Evolutionary conservation across 495 filamentous ascomycete genomes (phyloP).

Genomic region (Letharia columbiana): DNA sequence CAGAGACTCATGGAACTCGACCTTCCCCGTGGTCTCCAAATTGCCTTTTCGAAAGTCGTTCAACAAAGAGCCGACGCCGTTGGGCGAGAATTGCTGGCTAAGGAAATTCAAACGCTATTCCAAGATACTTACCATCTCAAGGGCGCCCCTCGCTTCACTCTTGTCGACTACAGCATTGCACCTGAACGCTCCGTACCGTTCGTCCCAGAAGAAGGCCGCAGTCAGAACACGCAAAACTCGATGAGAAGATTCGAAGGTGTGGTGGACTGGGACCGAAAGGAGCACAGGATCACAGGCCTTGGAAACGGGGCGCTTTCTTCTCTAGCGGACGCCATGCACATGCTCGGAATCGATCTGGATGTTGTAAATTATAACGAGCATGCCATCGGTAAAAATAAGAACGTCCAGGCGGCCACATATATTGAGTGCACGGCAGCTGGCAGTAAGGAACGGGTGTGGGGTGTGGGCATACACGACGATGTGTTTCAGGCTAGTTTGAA

Average conservation of each 20-base stretch:
- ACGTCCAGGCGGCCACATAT: conserved; percentile 86
- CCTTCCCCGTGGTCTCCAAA: conserved; percentile 83
- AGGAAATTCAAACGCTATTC: conserved; percentile 81
- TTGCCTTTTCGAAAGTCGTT: conserved; percentile 83
- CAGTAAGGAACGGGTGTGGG: conserved; percentile 72
- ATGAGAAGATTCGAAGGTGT: conserved; percentile 82
- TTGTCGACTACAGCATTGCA: conserved; percentile 88
- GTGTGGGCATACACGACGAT: conserved; percentile 91
- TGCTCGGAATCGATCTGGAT: conserved; percentile 82
- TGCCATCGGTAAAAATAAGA: conserved; percentile 60
- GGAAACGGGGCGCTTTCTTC: conserved; percentile 89
- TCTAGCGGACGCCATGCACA: conserved; percentile 70
- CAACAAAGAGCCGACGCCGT: conserved; percentile 65
- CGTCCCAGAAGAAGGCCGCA: conserved; percentile 39
- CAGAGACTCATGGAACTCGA: conserved; percentile 81
- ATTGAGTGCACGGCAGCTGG: conserved; percentile 80
- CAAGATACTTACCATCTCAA: conserved; percentile 77
- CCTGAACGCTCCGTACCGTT: conserved; percentile 76
- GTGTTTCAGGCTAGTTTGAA: conserved; percentile 87
- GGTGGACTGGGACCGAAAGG: conserved; percentile 69
- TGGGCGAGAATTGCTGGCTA: conserved; percentile 72
- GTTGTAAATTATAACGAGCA: conserved; percentile 96
- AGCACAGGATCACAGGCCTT: conserved; percentile 68
- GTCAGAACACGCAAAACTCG: conserved; percentile 57
- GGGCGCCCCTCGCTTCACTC: conserved; percentile 68